A percentile compares a stretch with the other conserved stretches of the same genome.
These are phyloP conservation scores for Aquanectria penicillioides DNA, from an alignment of 2,329 filamentous ascomycete species.

Conservation along the genomic window DNA sequence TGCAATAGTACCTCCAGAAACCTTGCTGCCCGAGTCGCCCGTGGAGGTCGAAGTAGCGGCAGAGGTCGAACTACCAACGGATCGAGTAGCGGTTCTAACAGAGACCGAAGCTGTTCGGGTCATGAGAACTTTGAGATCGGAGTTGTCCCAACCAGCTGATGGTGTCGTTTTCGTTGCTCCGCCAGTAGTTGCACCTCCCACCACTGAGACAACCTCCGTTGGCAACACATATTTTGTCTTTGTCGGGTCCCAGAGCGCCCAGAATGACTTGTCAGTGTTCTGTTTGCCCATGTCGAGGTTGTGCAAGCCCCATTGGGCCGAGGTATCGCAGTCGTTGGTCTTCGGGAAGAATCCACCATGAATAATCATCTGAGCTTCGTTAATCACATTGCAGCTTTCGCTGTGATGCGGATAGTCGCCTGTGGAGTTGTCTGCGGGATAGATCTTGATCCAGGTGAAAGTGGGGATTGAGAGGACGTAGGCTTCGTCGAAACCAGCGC, in stretches of 20 bases:
- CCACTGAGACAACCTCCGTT: conserved; percentile 56
- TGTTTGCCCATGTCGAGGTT: conserved; percentile 65
- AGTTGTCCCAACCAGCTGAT: conserved; percentile 57
- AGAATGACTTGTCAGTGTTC: conserved; percentile 55
- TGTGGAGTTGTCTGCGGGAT: conserved; percentile 52
- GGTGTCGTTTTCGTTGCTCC: conserved; percentile 65
- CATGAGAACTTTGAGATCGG: conserved; percentile 64
- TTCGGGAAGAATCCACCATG: conserved; percentile 69
- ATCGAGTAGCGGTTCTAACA: conserved; percentile 61
- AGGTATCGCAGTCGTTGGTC: conserved; percentile 59
- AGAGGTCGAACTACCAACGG: conserved; percentile 36
- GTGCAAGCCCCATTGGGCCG: conserved; percentile 63
- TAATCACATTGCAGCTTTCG: conserved; percentile 65
- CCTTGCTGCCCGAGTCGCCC: not conserved
- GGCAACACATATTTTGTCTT: conserved; percentile 64
- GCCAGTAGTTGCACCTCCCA: conserved; percentile 61
- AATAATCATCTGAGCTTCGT: conserved; percentile 68
- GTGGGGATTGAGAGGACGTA: conserved; percentile 69
- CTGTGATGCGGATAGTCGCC: conserved; percentile 61
- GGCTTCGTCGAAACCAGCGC: conserved; percentile 66
- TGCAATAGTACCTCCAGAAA: conserved; percentile 52
- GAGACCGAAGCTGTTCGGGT: conserved; percentile 52
- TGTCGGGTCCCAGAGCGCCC: conserved; percentile 61
- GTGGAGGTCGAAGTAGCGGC: not conserved
- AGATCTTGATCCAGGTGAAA: conserved; percentile 70